These are phyloP conservation scores for Russula ochroleuca DNA, from an alignment of 768 basidiomycete species.

Conservation along the genomic window DNA sequence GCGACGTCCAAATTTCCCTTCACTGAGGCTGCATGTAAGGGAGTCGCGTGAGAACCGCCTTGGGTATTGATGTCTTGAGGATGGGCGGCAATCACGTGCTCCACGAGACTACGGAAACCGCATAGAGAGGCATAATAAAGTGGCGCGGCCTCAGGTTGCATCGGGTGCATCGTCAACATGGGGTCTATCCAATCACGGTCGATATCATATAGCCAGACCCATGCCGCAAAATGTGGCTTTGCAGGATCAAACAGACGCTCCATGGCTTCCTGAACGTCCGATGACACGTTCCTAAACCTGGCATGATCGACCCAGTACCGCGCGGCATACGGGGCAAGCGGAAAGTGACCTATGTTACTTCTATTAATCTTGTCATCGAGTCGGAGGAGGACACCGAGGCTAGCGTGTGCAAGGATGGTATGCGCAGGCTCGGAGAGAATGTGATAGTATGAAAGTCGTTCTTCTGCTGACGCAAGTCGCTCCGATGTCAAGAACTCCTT, in stretches of 20 bases:
- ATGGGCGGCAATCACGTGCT: too few relatives aligned
- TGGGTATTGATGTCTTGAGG: too few relatives aligned
- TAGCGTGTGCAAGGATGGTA: neutral
- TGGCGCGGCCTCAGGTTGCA: too few relatives aligned
- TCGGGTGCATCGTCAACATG: neutral
- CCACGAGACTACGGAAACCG: too few relatives aligned
- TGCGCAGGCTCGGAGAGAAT: constrained; percentile 9
- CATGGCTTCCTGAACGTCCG: neutral
- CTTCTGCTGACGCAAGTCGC: neutral
- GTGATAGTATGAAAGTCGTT: constrained; percentile 6
- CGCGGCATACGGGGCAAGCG: constrained; percentile 2
- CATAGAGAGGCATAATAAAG: too few relatives aligned
- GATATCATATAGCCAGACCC: constrained; percentile 11
- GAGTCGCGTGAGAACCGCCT: too few relatives aligned
- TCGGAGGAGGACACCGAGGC: constrained; percentile 9
- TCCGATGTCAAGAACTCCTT: constrained; percentile 20
- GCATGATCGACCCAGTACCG: constrained; percentile 15
- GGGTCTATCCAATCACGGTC: constrained; percentile 6
- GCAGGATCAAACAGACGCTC: neutral
- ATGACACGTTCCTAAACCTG: neutral
- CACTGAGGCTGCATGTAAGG: too few relatives aligned
- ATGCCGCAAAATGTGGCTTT: neutral
- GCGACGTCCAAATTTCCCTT: too few relatives aligned
- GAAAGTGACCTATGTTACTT: neutral
- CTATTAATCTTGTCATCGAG: neutral